Conservation (phyloP, 2,329 filamentous ascomycete species). For the Arachnomyces sp. region DNA sequence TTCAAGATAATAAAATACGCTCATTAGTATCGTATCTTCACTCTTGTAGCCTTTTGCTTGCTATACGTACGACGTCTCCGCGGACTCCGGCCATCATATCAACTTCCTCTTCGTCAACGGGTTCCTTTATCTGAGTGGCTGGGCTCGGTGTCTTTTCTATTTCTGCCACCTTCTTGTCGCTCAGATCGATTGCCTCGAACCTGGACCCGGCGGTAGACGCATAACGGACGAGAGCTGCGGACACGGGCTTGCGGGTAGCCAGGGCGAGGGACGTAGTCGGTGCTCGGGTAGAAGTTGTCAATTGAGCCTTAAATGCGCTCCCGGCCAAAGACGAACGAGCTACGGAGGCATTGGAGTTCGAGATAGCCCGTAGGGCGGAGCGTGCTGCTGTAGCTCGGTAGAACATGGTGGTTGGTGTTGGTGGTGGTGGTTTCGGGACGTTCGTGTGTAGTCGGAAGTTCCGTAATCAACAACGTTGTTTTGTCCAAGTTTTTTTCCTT, state of each 20-base stretch:
- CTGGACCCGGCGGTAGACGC: conserved; percentile 25
- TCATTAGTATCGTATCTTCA: neutral
- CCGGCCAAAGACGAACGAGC: conserved; percentile 34
- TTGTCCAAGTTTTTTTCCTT: too few relatives aligned
- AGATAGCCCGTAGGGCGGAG: conserved; percentile 37
- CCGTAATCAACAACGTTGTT: too few relatives aligned
- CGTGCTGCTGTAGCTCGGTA: conserved; percentile 39
- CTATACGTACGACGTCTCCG: conserved; percentile 51
- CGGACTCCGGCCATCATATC: conserved; percentile 49
- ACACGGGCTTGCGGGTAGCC: conserved; percentile 38
- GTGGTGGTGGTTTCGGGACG: conserved; percentile 22
- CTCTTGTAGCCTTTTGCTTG: neutral
- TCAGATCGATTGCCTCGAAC: conserved; percentile 33
- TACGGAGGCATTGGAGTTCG: conserved; percentile 36
- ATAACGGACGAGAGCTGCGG: conserved; percentile 44
- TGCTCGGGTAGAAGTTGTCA: conserved; percentile 36
- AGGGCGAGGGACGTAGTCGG: conserved; percentile 34
- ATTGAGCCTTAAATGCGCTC: conserved; percentile 37
- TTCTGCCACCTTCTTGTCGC: conserved; percentile 50
- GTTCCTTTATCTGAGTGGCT: conserved; percentile 43
- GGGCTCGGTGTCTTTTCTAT: conserved; percentile 52
- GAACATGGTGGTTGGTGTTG: conserved; percentile 33
- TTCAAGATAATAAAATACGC: neutral
- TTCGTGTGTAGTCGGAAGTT: too few relatives aligned
- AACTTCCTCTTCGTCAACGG: conserved; percentile 31